phyloP scores from a whole-genome alignment of 2,329 filamentous ascomycete genomes.

The Periglandula ipomoeae region DNA sequence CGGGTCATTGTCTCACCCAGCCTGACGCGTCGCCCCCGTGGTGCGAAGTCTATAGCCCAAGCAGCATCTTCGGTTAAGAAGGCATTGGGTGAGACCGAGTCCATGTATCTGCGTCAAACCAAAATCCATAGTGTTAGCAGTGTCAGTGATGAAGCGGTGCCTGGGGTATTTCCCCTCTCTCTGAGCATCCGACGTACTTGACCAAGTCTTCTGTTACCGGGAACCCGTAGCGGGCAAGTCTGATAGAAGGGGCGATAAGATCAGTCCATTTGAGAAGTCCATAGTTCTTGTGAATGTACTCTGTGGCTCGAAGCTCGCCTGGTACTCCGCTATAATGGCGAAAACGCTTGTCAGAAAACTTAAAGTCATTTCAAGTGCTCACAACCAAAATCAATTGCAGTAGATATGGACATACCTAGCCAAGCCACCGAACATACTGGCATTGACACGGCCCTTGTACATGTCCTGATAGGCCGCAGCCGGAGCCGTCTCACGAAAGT shows the following conservation, averaged over 20 bases:
- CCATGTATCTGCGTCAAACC: constrained; percentile 45
- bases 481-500: constrained; percentile 79
- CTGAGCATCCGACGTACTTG: constrained; percentile 14
- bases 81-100: constrained; percentile 32
- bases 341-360: background rate
- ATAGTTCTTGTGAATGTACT: constrained; percentile 62
- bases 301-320: constrained; percentile 63
- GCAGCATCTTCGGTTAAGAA: constrained; percentile 63
- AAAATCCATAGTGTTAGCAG: background rate
- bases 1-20: constrained; percentile 68
- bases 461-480: constrained; percentile 71
- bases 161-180: background rate
- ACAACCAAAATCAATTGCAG: background rate
- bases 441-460: constrained; percentile 60
- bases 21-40: constrained; percentile 55
- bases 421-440: constrained; percentile 60
- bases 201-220: constrained; percentile 62
- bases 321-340: constrained; percentile 46
- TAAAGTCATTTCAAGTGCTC: too few relatives aligned
- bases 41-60: constrained; percentile 81
- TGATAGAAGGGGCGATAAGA: constrained; percentile 61
- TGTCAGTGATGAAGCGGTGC: background rate
- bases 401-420: constrained; percentile 42
- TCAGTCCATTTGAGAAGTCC: constrained; percentile 55
- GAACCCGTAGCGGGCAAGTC: constrained; percentile 65